Evolutionary conservation across 2,329 filamentous ascomycete genomes (phyloP).

Genomic region (Epichloe brachyelytri): DNA sequence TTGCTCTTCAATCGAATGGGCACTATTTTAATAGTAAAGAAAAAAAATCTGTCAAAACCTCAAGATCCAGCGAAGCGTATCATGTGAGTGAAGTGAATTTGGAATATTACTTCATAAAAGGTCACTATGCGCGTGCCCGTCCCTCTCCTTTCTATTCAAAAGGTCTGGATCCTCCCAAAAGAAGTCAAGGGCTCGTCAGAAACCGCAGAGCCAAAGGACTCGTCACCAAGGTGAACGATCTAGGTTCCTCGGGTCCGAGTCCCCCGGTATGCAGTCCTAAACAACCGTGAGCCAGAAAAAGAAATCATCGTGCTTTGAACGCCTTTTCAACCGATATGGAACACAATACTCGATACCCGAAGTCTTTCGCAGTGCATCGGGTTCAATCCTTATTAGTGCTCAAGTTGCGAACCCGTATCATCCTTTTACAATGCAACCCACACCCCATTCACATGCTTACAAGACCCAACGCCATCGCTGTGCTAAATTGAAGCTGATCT

Average conservation of each 20-base stretch:
- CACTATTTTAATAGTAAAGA: too few species aligned
- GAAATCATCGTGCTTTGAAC: too few species aligned
- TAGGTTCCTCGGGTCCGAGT: background rate
- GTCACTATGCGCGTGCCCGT: background rate
- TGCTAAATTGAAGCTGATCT: conserved; percentile 12
- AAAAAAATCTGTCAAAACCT: too few species aligned
- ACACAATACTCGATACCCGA: too few species aligned
- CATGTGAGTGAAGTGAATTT: too few species aligned
- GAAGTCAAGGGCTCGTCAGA: background rate
- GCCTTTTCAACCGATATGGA: too few species aligned
- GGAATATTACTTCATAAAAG: too few species aligned
- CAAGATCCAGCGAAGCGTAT: too few species aligned
- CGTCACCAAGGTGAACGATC: background rate
- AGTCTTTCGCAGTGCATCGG: too few species aligned
- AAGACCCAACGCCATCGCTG: conserved; percentile 21
- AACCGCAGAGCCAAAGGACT: background rate
- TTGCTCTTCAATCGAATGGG: too few species aligned
- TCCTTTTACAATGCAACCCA: background rate
- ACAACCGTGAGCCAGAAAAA: background rate
- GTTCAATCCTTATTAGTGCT: background rate
- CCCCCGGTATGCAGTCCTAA: background rate
- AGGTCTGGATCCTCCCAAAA: background rate
- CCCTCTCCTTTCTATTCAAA: background rate
- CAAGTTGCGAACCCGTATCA: background rate
- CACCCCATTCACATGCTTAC: background rate